Base-by-base conservation (phyloP, 1,284 basidiomycete species). In the Vanrija pseudolonga region DNA sequence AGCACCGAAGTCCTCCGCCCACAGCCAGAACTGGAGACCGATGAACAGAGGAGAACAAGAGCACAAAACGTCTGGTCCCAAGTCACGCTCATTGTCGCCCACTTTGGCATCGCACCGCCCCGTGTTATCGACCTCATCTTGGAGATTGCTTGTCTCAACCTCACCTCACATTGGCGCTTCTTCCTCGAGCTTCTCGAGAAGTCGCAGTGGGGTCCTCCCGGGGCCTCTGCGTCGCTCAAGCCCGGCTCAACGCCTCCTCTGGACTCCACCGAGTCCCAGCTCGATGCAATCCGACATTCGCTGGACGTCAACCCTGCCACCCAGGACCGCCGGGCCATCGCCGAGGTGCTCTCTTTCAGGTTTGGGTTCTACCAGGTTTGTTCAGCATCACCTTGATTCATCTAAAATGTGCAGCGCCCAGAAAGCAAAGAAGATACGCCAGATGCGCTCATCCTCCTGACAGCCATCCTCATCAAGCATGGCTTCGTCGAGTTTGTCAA, bases 331-430 rank as follows among this genome's bases (percentile, higher is more conserved):
- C 60, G 68, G 45, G 86, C 92, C 15, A 79, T 95, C 59, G 88
- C 90, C 9, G 91, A 97, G 74, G 87, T 98, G 2, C 79, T 99
- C 14, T 95, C 95, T 19, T 98, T 98, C 82, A 98, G 98, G 72
- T 96, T 96, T 68, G 81, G 82, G 11, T 86, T 88, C 73, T 97
- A 95, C 75, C 86, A 91, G 77, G 26, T 26, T 89, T 89, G 60
- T 51, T 82, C 66, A 36, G 8, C 7, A 14, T 19, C 15, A 4
- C 0, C 18, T 37, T 15, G n/a, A 4, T 12, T 17, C 6, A 3
- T n/a, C 51, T 53, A 19, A 53, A 39, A 26, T 6, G 7, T 7
- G 26, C 26, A 26, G 19, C 32, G 32, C 32, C 32, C 32, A 39
- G 50, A 60, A 51, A 85, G 86, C 39, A 79, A 81, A 8, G 72